phyloP scores from a whole-genome alignment of 2,329 filamentous ascomycete genomes.

The Sphaerulina vaccinii region DNA sequence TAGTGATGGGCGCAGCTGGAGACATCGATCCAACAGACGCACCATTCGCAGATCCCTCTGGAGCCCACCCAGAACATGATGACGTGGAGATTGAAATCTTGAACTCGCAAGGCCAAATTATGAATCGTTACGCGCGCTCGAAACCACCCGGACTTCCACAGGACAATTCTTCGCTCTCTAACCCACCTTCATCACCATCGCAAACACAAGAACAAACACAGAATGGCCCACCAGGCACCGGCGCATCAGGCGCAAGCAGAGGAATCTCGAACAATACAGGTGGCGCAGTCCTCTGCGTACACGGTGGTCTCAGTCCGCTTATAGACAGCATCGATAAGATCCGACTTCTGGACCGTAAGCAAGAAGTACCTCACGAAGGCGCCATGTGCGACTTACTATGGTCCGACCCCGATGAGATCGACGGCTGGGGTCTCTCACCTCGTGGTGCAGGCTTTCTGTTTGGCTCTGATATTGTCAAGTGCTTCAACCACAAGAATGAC shows the following conservation, averaged over 20 bases:
- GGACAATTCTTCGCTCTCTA: constrained; percentile 29
- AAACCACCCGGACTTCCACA: constrained; percentile 12
- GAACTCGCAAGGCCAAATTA: constrained; percentile 76
- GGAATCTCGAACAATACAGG: constrained; percentile 60
- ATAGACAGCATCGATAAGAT: constrained; percentile 97
- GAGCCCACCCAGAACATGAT: constrained; percentile 53
- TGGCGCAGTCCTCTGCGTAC: constrained; percentile 89
- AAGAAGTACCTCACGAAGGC: constrained; percentile 97
- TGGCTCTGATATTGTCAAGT: constrained; percentile 90
- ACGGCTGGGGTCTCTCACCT: constrained; percentile 92
- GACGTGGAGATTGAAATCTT: constrained; percentile 92
- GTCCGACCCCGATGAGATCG: constrained; percentile 97
- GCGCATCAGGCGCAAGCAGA: constrained; percentile 68
- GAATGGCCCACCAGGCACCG: constrained; percentile 72
- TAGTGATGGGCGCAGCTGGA: constrained; percentile 79
- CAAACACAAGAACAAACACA: constrained; percentile 35
- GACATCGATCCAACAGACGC: constrained; percentile 62
- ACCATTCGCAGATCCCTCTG: constrained; percentile 49
- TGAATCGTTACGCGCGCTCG: constrained; percentile 66
- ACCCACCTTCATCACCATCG: constrained; percentile 41
- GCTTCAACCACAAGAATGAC: constrained; percentile 93
- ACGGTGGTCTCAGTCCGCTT: constrained; percentile 86
- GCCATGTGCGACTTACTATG: constrained; percentile 98
- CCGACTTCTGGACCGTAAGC: constrained; percentile 87
- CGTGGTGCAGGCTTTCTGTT: constrained; percentile 95